Base-by-base conservation (phyloP, 2,329 filamentous ascomycete genomes). In the Pochonia chlamydosporia region DNA sequence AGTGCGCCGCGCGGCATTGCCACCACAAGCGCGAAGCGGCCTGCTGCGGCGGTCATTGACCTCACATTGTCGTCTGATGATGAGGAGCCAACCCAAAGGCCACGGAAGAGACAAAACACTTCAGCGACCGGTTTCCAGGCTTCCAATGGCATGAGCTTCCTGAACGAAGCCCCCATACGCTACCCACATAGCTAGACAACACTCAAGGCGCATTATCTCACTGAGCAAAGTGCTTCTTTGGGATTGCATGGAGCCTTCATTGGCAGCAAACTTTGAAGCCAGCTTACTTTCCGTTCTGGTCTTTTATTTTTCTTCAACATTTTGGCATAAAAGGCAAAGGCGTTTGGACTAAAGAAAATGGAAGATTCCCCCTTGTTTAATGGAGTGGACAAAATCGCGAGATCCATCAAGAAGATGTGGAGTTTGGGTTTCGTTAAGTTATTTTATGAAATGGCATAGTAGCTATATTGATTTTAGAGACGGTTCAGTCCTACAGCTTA, bases 61-160 rank as follows among this genome's bases (percentile, higher is more conserved):
- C 62, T 84, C 51, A 83, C 79, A 1, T 60, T 79, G 6, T 79
- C 75, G 41, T 69, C 71, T 44, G 78, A 79, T 49, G 75, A 80
- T 39, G 77, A 79, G 45, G 69, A 71, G 40, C 65, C 70, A 4
- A 59, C 67, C 3, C 65, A 67, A 26, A 72, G 71, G 8, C 65
- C 74, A 1, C 51, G 64, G 5, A 81, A 82, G 62, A 69, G 76
- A 42, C 71, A 73, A 50, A 65, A 57, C 33, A 64, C 58, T 5
- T 46, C 54, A 10, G 46, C 54, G 9, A 63, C 62, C 33, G 59
- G 56, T 3, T 54, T 54, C 14, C 49, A 53, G 24, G 57, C 48
- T 16, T 36, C 48, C 5, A 26, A 24, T 18, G 49, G 53, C 28
- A 37, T 59, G 18, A 51, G 49, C 30, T 58, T 54, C 42, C 33